Conservation (phyloP, 768 basidiomycete genomes). For the Pseudohyphozyma bogoriensis region DNA sequence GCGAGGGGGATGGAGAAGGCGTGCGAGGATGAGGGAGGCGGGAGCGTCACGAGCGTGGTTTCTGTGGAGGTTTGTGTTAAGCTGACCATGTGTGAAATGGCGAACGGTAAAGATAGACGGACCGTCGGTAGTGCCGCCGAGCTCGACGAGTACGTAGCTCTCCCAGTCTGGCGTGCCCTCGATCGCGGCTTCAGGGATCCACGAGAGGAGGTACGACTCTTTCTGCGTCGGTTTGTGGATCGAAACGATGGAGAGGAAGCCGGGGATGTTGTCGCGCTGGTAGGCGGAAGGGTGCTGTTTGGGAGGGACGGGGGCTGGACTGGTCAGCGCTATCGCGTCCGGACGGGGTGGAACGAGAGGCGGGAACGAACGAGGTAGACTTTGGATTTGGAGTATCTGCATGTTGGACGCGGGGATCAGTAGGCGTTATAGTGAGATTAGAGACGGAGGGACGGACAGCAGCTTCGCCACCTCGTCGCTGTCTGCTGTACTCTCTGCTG, state of each 20-base stretch:
- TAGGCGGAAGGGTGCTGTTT: slow-evolving; percentile 70
- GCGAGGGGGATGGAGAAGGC: slow-evolving; percentile 31
- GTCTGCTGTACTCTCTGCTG: neutral
- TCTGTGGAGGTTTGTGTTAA: slow-evolving; percentile 46
- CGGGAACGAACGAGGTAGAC: slow-evolving; percentile 1
- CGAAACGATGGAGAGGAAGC: slow-evolving; percentile 85
- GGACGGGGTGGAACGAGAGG: neutral
- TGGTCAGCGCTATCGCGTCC: neutral
- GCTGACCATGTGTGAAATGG: too few relatives aligned
- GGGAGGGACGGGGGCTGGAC: slow-evolving; percentile 2
- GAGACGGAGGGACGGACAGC: neutral
- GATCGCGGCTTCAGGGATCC: slow-evolving; percentile 82
- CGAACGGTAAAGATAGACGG: neutral
- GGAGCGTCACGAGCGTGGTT: slow-evolving; percentile 73
- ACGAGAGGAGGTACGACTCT: slow-evolving; percentile 59
- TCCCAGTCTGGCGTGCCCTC: slow-evolving; percentile 45
- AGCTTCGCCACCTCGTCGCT: neutral
- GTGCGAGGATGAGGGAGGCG: slow-evolving; percentile 64
- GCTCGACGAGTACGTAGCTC: slow-evolving; percentile 28
- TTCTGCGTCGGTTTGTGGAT: slow-evolving; percentile 45
- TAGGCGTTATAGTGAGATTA: neutral
- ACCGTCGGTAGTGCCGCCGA: slow-evolving; percentile 26
- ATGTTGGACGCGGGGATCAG: neutral
- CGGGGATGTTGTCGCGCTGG: slow-evolving; percentile 82
- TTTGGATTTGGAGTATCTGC: neutral